Conservation (phyloP, 2,329 filamentous ascomycete genomes). For the Pestalotiopsis sp. region DNA sequence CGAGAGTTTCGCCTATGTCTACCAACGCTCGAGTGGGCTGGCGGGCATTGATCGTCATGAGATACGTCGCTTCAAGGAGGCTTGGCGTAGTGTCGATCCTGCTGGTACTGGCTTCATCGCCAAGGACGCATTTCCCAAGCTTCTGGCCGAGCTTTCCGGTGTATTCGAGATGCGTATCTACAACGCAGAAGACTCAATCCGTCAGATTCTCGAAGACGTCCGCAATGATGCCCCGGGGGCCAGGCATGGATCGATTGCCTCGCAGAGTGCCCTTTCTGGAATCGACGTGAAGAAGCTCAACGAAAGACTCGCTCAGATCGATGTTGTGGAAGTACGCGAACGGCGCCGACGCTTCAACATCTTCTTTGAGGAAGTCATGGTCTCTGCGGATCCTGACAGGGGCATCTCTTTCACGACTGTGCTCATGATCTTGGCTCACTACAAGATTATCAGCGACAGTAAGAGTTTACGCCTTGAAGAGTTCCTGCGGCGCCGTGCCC, state of each 20-base stretch:
- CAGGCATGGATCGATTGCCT: conserved; percentile 58
- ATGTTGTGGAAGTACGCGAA: conserved; percentile 73
- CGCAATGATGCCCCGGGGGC: conserved; percentile 56
- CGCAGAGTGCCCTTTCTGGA: conserved; percentile 54
- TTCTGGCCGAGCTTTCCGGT: conserved; percentile 90
- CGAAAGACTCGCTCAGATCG: conserved; percentile 70
- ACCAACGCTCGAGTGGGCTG: conserved; percentile 92
- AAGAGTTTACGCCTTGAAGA: conserved; percentile 95
- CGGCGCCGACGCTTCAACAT: conserved; percentile 81
- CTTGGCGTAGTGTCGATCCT: conserved; percentile 95
- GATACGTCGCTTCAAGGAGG: conserved; percentile 95
- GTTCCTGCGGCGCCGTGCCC: conserved; percentile 85
- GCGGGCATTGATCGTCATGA: conserved; percentile 90
- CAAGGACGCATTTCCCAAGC: conserved; percentile 84
- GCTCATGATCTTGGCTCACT: conserved; percentile 94
- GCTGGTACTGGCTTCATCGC: conserved; percentile 88
- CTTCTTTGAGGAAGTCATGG: conserved; percentile 97
- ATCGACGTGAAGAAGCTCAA: conserved; percentile 80
- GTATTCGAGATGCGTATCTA: conserved; percentile 98
- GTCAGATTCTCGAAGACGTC: conserved; percentile 85
- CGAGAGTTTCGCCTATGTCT: conserved; percentile 99
- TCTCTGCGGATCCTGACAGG: conserved; percentile 84
- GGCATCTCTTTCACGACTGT: conserved; percentile 92
- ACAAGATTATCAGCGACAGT: conserved; percentile 98
- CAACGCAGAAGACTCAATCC: conserved; percentile 84